phyloP scores from a whole-genome alignment of 768 basidiomycete genomes.

The Gloeopeniophorella convolvens region DNA sequence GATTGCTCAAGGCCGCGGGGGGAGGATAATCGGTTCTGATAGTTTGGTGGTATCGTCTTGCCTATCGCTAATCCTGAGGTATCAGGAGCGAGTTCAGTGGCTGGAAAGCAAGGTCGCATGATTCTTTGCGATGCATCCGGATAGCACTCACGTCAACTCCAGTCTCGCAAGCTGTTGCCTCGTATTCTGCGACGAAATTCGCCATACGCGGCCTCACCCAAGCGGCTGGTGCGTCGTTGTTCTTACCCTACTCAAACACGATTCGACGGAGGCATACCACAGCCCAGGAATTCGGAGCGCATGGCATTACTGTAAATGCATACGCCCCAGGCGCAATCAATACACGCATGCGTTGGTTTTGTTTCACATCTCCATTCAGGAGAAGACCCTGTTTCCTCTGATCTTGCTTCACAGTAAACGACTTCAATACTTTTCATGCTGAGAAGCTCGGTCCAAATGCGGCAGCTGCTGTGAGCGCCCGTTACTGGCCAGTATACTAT shows the following conservation, averaged over 20 bases:
- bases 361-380: neutral
- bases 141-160: neutral
- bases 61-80: neutral
- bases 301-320: constrained; percentile 23
- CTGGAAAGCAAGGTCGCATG: constrained; percentile 14
- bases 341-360: constrained; percentile 21
- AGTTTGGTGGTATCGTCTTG: neutral
- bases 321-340: constrained; percentile 22
- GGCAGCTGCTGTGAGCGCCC: neutral
- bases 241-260: too few species aligned
- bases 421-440: neutral
- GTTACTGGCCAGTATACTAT: neutral
- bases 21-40: constrained; percentile 9
- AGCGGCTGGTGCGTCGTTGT: constrained; percentile 9
- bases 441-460: too few species aligned
- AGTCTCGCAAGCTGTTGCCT: neutral
- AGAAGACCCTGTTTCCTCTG: neutral
- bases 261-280: neutral
- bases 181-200: constrained; percentile 22
- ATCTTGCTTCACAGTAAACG: neutral
- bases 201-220: constrained; percentile 24
- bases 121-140: neutral
- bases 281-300: constrained; percentile 20
- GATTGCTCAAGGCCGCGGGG: constrained; percentile 20
- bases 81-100: constrained; percentile 5